Evolutionary conservation across 106 monocot species (phyloP).

Genomic region (Ottelia alismoides): DNA sequence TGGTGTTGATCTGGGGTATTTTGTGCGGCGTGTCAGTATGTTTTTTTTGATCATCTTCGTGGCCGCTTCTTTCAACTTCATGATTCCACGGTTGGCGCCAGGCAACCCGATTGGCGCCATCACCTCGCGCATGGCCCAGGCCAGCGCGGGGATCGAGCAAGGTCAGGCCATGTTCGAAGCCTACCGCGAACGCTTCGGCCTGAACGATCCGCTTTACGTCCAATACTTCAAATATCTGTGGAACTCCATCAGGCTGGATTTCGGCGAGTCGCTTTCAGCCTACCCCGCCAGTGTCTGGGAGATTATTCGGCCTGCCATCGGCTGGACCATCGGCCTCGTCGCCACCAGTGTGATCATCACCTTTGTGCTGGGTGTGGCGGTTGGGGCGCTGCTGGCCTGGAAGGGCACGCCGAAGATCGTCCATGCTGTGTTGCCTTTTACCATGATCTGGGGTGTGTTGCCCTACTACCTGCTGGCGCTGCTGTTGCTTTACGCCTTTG

Average conservation of each 20-base stretch:
- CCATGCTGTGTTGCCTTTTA: not conserved
- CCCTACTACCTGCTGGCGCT: not conserved
- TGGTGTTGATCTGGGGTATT: not conserved
- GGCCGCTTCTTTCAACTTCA: not conserved
- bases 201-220: not conserved
- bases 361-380: not conserved
- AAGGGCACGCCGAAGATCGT: not conserved
- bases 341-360: not conserved
- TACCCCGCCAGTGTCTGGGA: not conserved
- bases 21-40: not conserved
- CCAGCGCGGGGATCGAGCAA: not conserved
- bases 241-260: not conserved
- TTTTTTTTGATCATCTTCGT: not conserved
- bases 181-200: not conserved
- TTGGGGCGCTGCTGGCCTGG: not conserved
- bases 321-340: not conserved
- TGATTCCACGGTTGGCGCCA: not conserved
- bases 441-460: not conserved
- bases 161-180: not conserved
- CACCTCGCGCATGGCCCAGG: not conserved
- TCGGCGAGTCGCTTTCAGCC: not conserved
- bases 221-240: not conserved
- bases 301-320: not conserved
- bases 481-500: not conserved
- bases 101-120: not conserved